Evolutionary conservation across 1,284 basidiomycete genomes (phyloP).

Genomic region (Fomitiporia mediterranea): DNA sequence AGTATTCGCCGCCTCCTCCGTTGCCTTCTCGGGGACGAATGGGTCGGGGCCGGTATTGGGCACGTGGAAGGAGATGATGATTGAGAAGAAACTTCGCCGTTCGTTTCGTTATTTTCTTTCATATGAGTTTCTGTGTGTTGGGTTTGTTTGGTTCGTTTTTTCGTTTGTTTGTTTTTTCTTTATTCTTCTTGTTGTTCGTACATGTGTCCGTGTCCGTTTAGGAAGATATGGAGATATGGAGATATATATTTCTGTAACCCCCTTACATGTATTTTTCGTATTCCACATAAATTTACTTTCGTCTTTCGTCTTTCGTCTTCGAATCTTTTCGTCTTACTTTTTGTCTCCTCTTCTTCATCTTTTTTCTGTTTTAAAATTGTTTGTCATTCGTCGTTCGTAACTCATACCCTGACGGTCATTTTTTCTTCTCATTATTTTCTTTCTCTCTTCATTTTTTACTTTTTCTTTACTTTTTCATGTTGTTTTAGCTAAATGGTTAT

Average conservation of each 20-base stretch:
- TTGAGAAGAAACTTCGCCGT: not conserved
- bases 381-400: not conserved
- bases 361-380: not conserved
- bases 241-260: not conserved
- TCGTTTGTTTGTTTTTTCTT: not conserved
- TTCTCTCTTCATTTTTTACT: not conserved
- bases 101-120: not conserved
- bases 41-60: constrained; percentile 2
- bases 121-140: not conserved
- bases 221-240: not conserved
- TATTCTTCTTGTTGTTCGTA: not conserved
- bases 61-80: constrained; percentile 4
- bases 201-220: not conserved
- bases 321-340: not conserved
- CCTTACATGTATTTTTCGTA: not conserved
- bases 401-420: not conserved
- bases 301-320: not conserved
- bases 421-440: not conserved
- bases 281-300: not conserved
- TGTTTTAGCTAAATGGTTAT: not conserved
- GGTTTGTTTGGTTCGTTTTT: no score
- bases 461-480: not conserved
- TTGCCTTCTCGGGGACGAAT: constrained; percentile 2
- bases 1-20: constrained; percentile 8
- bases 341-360: not conserved